phyloP scores from a whole-genome alignment of 306 rosid species.

The Heteromeles arbutifolia region DNA sequence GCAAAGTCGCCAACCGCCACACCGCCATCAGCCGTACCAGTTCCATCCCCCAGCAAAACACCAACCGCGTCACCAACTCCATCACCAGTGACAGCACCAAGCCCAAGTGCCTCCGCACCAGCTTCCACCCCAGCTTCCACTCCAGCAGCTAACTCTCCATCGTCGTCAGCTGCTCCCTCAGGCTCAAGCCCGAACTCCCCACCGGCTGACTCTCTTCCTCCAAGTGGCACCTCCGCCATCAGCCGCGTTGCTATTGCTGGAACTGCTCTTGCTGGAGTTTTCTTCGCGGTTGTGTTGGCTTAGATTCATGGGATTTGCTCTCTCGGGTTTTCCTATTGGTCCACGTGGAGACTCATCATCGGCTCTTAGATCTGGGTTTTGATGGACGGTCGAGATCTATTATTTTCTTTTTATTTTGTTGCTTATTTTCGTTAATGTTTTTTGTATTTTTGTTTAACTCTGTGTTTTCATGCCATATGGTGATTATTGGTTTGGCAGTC shows the following conservation, averaged over 20 bases:
- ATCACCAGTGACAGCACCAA: constrained; percentile 18
- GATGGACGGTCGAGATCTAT: constrained; percentile 55
- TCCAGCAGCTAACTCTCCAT: constrained; percentile 17
- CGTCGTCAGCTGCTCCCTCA: constrained; percentile 10
- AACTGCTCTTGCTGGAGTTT: constrained; percentile 54
- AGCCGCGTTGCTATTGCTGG: constrained; percentile 43
- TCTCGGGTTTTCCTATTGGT: not conserved
- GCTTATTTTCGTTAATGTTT: not conserved
- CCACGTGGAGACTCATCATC: constrained; percentile 28
- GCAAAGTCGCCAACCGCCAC: not conserved
- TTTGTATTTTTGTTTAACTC: not conserved
- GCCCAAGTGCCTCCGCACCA: not conserved
- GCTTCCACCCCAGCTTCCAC: not conserved
- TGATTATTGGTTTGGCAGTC: constrained; percentile 16
- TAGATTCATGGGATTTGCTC: constrained; percentile 8
- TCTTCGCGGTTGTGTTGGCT: constrained; percentile 59
- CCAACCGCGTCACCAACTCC: constrained; percentile 6
- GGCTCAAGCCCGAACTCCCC: not conserved
- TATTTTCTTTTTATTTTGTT: constrained; percentile 19
- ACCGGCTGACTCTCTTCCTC: not conserved
- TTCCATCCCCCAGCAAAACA: constrained; percentile 17
- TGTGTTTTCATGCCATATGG: constrained; percentile 29
- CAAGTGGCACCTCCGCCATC: constrained; percentile 10
- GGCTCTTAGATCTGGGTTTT: constrained; percentile 23
- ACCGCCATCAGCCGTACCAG: constrained; percentile 18